Evolutionary conservation across 2,329 filamentous ascomycete species (phyloP), one percentile per base, ranked within the genome.

Genomic region (Penicillium sp.): DNA sequence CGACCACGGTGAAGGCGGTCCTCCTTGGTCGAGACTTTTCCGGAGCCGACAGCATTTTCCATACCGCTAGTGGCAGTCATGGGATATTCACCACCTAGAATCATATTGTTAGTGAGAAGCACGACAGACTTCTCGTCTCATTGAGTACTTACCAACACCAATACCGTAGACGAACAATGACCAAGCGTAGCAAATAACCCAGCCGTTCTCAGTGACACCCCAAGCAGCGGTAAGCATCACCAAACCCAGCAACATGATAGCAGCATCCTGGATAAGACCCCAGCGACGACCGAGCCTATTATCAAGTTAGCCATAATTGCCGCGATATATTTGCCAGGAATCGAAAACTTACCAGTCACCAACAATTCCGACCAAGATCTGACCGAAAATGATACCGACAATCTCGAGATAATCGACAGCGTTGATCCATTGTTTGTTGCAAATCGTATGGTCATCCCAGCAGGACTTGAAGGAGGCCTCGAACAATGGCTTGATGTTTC

Each of bases 121-220:
- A n/a, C n/a, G n/a, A n/a, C n/a, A n/a, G n/a, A n/a, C n/a, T n/a
- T n/a, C n/a, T n/a, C n/a, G n/a, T n/a, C n/a, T n/a, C n/a, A n/a
- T n/a, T n/a, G n/a, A n/a, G n/a, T n/a, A n/a, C n/a, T n/a, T n/a
- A 61, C 67, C 68, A 46, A 80, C 77, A 62, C 77, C 77, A 43
- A 84, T 77, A 63, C 84, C 82, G 70, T 93, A 93, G 75, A 97
- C 87, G 77, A 96, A 95, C 33, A 97, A 79, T 33, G 88, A 88
- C 86, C 87, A 94, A 54, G 85, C 87, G 68, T 97, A 97, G 78
- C 89, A 95, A 64, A 96, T 95, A 51, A 97, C 87, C 91, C 91
- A 97, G 61, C 90, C 90, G 64, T 97, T 84, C 44, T 94, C 77
- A 31, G 81, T 88, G 29, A 85, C 72, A 54, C 90, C 91, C 91